A percentile compares a stretch with the other conserved stretches of the same genome.
Evolutionary conservation across 2,329 filamentous ascomycete genomes (phyloP).

Genomic region (Huntiella omanensis): DNA sequence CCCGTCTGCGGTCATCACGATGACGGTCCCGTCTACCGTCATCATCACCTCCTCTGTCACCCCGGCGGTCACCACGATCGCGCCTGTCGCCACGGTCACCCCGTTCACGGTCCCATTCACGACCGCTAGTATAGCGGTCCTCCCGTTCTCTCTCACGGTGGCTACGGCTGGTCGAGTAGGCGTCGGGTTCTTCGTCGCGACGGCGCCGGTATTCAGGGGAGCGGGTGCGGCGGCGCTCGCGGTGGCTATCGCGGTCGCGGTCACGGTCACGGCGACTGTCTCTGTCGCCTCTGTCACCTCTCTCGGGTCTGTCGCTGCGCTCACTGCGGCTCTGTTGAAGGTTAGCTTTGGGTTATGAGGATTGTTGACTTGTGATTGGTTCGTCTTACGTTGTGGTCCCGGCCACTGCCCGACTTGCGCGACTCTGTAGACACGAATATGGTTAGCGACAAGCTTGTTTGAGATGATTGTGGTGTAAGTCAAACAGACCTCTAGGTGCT

Average conservation of each 20-base stretch:
- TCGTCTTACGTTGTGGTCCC: slow-evolving; percentile 34
- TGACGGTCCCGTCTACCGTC: slow-evolving; percentile 45
- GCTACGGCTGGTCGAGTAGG: slow-evolving; percentile 81
- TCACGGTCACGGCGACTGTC: slow-evolving; percentile 20
- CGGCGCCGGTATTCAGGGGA: slow-evolving; percentile 62
- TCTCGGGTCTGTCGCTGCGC: not conserved
- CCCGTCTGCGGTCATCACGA: slow-evolving; percentile 21
- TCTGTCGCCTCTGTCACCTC: slow-evolving; percentile 14
- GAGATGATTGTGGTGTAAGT: not conserved
- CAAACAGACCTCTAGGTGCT: slow-evolving; percentile 10
- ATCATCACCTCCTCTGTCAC: slow-evolving; percentile 38
- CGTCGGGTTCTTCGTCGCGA: slow-evolving; percentile 62
- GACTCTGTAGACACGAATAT: slow-evolving; percentile 20
- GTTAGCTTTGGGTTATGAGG: not conserved
- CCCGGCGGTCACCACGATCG: slow-evolving; percentile 24
- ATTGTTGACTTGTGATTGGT: not conserved
- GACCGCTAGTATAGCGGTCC: slow-evolving; percentile 58
- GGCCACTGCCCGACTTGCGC: slow-evolving; percentile 24
- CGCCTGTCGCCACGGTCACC: slow-evolving; percentile 18
- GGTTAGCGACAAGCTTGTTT: too few species aligned
- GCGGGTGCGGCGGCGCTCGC: slow-evolving; percentile 60
- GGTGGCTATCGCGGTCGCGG: slow-evolving; percentile 22
- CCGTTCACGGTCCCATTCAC: slow-evolving; percentile 60
- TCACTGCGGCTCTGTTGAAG: slow-evolving; percentile 1
- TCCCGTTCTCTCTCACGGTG: slow-evolving; percentile 88